Evolutionary conservation across 148 eudicot species (phyloP).

Genomic region (Camellia japonica): DNA sequence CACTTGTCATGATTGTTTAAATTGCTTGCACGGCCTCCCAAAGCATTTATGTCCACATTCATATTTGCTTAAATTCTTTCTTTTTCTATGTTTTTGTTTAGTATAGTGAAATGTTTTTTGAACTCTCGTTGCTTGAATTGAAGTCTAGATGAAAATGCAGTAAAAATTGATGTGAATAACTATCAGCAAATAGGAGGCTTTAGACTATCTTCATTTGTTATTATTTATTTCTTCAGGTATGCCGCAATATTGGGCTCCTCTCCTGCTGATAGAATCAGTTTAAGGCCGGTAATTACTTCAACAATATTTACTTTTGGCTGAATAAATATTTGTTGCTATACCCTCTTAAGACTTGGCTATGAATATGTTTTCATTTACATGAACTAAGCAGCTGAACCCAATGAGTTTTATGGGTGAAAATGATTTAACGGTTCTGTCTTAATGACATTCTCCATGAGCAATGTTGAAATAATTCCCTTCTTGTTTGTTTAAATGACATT

Average conservation of each 20-base stretch:
- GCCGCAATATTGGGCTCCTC: constrained; percentile 94
- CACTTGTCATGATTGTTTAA: neutral
- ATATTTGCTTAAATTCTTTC: neutral
- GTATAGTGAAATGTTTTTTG: neutral
- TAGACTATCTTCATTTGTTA: constrained; percentile 6
- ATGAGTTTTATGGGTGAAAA: neutral
- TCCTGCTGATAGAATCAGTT: constrained; percentile 59
- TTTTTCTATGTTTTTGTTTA: neutral
- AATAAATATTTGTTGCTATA: neutral
- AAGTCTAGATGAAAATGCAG: neutral
- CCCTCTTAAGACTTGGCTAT: neutral
- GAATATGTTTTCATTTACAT: neutral
- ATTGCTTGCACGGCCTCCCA: neutral
- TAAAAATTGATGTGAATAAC: neutral
- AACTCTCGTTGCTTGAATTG: neutral
- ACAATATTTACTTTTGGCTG: constrained; percentile 1
- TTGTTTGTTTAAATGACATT: too few relatives aligned
- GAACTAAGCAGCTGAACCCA: neutral
- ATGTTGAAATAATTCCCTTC: neutral
- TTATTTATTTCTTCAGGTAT: constrained; percentile 55
- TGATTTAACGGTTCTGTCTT: neutral
- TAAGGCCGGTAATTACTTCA: constrained; percentile 64
- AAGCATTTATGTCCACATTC: neutral
- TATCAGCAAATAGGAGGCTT: constrained; percentile 6
- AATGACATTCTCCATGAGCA: neutral